These are phyloP conservation scores for Trifolium repens DNA, from an alignment of 306 rosid species.

Conservation along the genomic window DNA sequence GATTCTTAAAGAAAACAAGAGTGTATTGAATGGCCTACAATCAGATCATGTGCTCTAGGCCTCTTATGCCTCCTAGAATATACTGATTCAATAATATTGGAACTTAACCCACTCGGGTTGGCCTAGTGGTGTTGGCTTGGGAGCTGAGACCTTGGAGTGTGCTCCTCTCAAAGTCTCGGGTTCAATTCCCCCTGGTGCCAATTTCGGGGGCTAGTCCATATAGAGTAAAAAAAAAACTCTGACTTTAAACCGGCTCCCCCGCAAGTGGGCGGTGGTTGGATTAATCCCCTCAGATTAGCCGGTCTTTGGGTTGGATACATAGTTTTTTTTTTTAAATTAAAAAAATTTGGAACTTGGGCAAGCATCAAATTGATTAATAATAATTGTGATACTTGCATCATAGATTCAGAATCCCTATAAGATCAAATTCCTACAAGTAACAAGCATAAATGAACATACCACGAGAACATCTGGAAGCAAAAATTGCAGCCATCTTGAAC, in stretches of 20 bases:
- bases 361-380: background rate
- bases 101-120: background rate
- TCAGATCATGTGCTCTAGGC: background rate
- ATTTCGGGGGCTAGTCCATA: too few species aligned
- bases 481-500: slow-evolving; percentile 43
- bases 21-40: background rate
- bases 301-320: too few species aligned
- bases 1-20: background rate
- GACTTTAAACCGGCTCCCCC: too few species aligned
- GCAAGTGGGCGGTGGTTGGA: too few species aligned
- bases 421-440: background rate
- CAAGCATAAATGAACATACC: slow-evolving; percentile 24
- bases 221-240: too few species aligned
- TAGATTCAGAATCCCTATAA: background rate
- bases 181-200: too few species aligned
- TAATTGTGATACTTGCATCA: background rate
- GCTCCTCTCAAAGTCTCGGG: too few species aligned
- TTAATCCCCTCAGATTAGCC: too few species aligned
- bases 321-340: too few species aligned
- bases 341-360: background rate
- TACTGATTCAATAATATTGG: background rate
- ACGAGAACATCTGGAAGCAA: slow-evolving; percentile 50
- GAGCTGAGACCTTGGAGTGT: too few species aligned
- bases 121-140: too few species aligned
- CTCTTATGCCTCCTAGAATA: background rate